These are phyloP conservation scores for Populus hybrid DNA, from an alignment of 441 rosid genomes.

Conservation along the genomic window DNA sequence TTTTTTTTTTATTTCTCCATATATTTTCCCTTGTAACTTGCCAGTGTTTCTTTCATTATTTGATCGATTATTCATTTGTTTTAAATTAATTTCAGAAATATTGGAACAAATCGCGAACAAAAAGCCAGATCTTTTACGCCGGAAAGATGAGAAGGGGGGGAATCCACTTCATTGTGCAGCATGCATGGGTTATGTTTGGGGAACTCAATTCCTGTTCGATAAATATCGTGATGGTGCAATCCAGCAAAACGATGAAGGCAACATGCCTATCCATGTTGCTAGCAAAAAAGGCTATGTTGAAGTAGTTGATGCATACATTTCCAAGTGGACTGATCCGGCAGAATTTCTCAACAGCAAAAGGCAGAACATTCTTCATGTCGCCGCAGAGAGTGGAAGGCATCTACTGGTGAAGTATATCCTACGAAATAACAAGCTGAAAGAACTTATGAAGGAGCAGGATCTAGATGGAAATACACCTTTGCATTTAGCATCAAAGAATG, in stretches of 20 bases:
- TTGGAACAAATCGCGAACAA: background rate
- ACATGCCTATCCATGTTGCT: slow-evolving; percentile 11
- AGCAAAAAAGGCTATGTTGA: slow-evolving; percentile 10
- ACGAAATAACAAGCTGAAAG: no score
- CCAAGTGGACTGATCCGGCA: background rate
- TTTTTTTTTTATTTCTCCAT: background rate
- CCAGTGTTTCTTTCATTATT: background rate
- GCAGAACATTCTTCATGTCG: slow-evolving; percentile 22
- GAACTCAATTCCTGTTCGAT: background rate
- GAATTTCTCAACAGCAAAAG: slow-evolving; percentile 22
- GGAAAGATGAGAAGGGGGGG: background rate
- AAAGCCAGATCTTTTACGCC: background rate
- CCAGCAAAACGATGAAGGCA: no score
- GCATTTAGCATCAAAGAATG: slow-evolving; percentile 22
- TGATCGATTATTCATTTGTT: background rate
- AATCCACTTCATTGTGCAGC: slow-evolving; percentile 2
- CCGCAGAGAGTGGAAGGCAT: slow-evolving; percentile 2
- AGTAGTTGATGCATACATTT: background rate
- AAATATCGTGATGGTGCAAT: no score
- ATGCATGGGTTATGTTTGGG: background rate
- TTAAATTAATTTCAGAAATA: background rate
- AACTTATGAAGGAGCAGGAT: slow-evolving; percentile 16
- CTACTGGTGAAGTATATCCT: background rate
- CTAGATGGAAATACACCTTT: slow-evolving; percentile 29
- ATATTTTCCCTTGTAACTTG: background rate